Evolutionary conservation across 2,329 filamentous ascomycete species (phyloP), one percentile per base, ranked within the genome.

Genomic region (Hypoxylon sp.): DNA sequence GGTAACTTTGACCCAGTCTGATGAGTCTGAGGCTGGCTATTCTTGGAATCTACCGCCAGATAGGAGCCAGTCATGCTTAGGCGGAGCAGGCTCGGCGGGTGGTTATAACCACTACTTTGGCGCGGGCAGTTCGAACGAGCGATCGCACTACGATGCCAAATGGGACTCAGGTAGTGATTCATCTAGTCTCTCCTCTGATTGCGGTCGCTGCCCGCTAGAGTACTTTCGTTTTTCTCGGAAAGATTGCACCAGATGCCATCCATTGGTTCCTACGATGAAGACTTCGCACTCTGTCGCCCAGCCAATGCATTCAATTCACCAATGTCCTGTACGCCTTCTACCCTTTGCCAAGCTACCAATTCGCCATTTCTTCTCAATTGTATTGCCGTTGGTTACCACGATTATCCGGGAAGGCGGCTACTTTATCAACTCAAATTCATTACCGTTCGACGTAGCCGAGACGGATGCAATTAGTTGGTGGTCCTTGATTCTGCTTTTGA

Each of bases 1-100:
- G 5, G 47, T 69, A 13, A 52, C 64, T 2, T 19, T 74, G 11
- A 74, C 76, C 5, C 67, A 72, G 35, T 77, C 72, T 10, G 73
- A 71, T 29, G 71, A 74, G 26, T 77, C 75, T 8, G 76, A 76
- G 17, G 70, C 74, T 17, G 70, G 57, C 1, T 73, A 55, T 58
- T 77, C 74, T 6, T 74, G 63, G 48, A 58, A 71, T 9, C 35
- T 59, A 13, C 26, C 55, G 8, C 59, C 47, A 8, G 52, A 58
- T 2, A 69, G 67, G 52, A 59, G 65, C 24, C 63, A 64, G 14
- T 33, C 62, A n/a, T 69, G 68, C 42, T 59, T 63, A n/a, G 63
- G 57, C 29, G 68, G 59, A 2, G 68, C 70, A n/a, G 71, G 63
- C 1, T 66, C 61, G 13, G 66, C 59, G 24, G n/a, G 52, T 37